phyloP scores from a whole-genome alignment of 257 asterid genomes.

The Rubia yunnanensis region DNA sequence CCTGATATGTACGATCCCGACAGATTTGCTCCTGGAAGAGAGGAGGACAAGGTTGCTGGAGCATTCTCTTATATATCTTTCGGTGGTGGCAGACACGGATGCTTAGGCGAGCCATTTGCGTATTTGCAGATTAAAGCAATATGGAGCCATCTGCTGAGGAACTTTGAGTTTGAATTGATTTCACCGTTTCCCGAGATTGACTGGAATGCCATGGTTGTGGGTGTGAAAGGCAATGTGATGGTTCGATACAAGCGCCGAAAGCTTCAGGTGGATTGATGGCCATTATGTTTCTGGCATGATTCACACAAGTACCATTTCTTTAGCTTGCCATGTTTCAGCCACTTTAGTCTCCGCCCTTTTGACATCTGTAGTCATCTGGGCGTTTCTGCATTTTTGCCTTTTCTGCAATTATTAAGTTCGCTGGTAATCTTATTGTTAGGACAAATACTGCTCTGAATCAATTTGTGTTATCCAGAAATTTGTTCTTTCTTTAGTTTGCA shows the following conservation, averaged over 20 bases:
- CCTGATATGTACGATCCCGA: conserved; percentile 80
- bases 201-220: conserved; percentile 56
- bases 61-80: conserved; percentile 87
- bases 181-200: conserved; percentile 56
- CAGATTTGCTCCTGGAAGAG: conserved; percentile 76
- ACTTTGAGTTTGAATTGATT: conserved; percentile 49
- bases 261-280: conserved; percentile 10
- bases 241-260: conserved; percentile 27
- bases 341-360: background rate
- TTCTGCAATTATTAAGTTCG: background rate
- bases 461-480: background rate
- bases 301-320: background rate
- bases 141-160: conserved; percentile 92
- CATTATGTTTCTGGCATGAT: background rate
- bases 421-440: background rate
- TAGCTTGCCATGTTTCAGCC: background rate
- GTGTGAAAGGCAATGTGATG: conserved; percentile 45
- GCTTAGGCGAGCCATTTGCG: conserved; percentile 94
- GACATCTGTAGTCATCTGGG: background rate
- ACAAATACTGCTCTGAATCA: background rate
- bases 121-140: conserved; percentile 88
- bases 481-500: background rate
- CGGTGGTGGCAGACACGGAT: conserved; percentile 96
- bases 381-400: background rate
- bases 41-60: conserved; percentile 88